phyloP scores from a whole-genome alignment of 768 basidiomycete genomes.

The Gymnopilus junonius region DNA sequence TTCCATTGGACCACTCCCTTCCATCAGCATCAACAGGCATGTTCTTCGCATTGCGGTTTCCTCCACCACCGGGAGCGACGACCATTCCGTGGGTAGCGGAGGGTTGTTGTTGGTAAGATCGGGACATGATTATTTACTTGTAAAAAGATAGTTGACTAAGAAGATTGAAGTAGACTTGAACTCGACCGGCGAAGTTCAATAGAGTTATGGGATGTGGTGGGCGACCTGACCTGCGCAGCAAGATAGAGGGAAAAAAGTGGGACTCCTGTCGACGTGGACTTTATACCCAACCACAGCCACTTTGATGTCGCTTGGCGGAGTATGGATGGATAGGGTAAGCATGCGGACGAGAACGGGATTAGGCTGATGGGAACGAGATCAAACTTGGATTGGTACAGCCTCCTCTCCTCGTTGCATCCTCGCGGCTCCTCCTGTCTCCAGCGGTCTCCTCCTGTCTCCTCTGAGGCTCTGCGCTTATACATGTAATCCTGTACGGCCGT shows the following conservation, averaged over 20 bases:
- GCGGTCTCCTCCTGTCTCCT: background rate
- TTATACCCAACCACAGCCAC: constrained; percentile 13
- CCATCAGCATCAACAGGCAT: constrained; percentile 35
- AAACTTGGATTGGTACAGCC: background rate
- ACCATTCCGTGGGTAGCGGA: constrained; percentile 26
- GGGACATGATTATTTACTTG: constrained; percentile 15
- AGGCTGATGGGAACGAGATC: background rate
- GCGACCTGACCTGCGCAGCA: constrained; percentile 22
- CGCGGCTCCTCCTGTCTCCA: no score
- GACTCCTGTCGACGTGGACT: constrained; percentile 7
- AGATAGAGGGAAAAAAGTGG: constrained; percentile 11
- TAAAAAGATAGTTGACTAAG: no score
- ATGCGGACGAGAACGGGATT: background rate
- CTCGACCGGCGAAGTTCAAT: constrained; percentile 26
- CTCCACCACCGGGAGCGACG: constrained; percentile 29
- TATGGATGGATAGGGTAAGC: background rate
- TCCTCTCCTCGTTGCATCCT: background rate
- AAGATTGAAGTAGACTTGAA: no score
- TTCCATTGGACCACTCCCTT: constrained; percentile 40
- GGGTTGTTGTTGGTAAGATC: constrained; percentile 24
- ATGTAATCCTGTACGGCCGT: background rate
- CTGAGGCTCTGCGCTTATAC: background rate
- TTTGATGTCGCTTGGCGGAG: background rate
- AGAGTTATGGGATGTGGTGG: constrained; percentile 8
- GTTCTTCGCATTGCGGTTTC: constrained; percentile 40